Percentiles rank a stretch among this genome's conserved stretches.
Conservation (phyloP, 345 rosid species). For the Microcos paniculata region DNA sequence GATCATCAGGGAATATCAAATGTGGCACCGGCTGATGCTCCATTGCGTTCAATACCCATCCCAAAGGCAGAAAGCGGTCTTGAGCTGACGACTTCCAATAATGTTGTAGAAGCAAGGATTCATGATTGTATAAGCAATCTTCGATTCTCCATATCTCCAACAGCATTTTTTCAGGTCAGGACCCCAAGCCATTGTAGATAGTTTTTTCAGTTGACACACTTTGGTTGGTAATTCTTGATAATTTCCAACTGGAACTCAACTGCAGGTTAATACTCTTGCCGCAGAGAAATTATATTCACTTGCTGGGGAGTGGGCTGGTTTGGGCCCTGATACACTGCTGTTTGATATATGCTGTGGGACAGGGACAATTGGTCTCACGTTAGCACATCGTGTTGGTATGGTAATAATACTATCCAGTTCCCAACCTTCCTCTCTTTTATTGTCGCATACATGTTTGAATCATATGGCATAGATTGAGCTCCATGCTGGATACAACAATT, state of each 20-base stretch:
- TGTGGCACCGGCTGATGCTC: conserved; percentile 86
- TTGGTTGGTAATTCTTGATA: conserved; percentile 3
- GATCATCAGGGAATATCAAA: conserved; percentile 96
- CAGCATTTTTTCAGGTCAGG: conserved; percentile 89
- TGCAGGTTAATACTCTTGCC: conserved; percentile 89
- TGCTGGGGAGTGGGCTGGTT: conserved; percentile 97
- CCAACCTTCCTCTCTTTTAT: background rate
- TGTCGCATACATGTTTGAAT: background rate
- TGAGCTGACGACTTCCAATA: conserved; percentile 27
- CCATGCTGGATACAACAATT: background rate
- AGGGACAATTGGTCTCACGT: conserved; percentile 90
- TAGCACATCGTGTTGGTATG: conserved; percentile 94
- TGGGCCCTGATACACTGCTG: conserved; percentile 80
- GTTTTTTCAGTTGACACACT: conserved; percentile 5
- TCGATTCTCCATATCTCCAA: conserved; percentile 82
- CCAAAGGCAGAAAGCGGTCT: conserved; percentile 36
- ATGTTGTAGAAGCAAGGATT: conserved; percentile 66
- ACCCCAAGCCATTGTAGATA: conserved; percentile 5
- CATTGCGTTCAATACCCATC: conserved; percentile 51
- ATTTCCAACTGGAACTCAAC: conserved; percentile 10
- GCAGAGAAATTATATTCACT: conserved; percentile 93
- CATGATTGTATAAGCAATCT: conserved; percentile 80
- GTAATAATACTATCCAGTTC: conserved; percentile 45
- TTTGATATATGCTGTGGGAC: conserved; percentile 98
- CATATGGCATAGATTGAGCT: conserved; percentile 7